phyloP scores from a whole-genome alignment of 2,329 filamentous ascomycete genomes.

The Aschersonia sp. region DNA sequence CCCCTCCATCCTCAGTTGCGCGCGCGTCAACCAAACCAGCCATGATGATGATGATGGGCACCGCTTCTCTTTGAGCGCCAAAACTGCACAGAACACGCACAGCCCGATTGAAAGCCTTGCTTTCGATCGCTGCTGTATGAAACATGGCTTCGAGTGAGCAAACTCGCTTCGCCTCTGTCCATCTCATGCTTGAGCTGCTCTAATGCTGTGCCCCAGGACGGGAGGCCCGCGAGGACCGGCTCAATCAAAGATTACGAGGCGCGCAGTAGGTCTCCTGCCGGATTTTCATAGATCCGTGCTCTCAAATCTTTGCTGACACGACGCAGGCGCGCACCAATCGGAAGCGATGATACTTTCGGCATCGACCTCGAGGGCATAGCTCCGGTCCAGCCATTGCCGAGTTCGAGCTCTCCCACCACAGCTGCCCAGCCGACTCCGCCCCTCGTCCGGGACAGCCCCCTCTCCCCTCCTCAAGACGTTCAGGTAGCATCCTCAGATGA shows the following conservation, averaged over 20 bases:
- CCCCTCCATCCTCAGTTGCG: no score
- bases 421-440: not conserved
- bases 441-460: not conserved
- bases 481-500: not conserved
- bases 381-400: constrained; percentile 5
- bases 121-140: no score
- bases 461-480: not conserved
- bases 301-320: constrained; percentile 4
- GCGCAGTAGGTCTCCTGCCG: constrained; percentile 35
- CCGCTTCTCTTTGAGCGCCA: no score
- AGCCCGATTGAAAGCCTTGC: no score
- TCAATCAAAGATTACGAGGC: constrained; percentile 50
- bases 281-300: not conserved
- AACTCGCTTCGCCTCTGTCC: not conserved
- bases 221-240: constrained; percentile 44
- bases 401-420: constrained; percentile 4
- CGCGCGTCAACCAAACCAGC: no score
- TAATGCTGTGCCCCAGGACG: constrained; percentile 10
- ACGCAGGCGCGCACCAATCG: constrained; percentile 38
- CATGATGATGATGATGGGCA: no score
- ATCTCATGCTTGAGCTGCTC: no score
- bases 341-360: constrained; percentile 46
- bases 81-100: no score
- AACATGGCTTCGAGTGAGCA: no score
- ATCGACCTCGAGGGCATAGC: constrained; percentile 32